phyloP scores from a whole-genome alignment of 1,284 basidiomycete genomes.

The Pseudozyma tsukubaensis region DNA sequence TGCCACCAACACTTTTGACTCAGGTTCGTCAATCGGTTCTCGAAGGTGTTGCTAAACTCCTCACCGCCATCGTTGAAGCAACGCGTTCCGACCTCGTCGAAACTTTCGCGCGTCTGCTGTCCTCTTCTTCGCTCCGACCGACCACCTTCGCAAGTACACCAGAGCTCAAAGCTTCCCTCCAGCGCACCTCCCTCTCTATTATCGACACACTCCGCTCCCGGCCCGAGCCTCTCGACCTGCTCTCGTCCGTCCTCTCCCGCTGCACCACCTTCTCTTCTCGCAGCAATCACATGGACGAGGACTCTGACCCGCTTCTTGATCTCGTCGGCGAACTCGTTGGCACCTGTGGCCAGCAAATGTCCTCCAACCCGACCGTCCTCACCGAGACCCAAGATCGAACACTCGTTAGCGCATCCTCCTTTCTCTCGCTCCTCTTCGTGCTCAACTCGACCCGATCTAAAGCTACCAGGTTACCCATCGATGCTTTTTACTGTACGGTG shows the following conservation, averaged over 20 bases:
- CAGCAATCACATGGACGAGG: background rate
- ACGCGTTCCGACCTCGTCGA: conserved; percentile 4
- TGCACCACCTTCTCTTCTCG: background rate
- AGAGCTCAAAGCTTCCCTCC: conserved; percentile 12
- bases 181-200: conserved; percentile 12
- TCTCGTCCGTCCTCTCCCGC: conserved; percentile 7
- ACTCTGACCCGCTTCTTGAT: conserved; percentile 6
- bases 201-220: conserved; percentile 13
- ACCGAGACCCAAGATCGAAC: conserved; percentile 25
- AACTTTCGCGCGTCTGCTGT: conserved; percentile 15
- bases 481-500: conserved; percentile 46
- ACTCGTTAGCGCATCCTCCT: conserved; percentile 17
- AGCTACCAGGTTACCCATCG: conserved; percentile 6
- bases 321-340: conserved; percentile 37
- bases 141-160: conserved; percentile 1
- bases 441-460: conserved; percentile 21
- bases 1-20: conserved; percentile 7
- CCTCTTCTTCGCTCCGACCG: conserved; percentile 5
- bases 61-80: conserved; percentile 6
- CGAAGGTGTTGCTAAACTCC: conserved; percentile 6
- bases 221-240: background rate
- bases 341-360: conserved; percentile 44
- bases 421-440: conserved; percentile 30
- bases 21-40: conserved; percentile 17
- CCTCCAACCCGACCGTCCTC: conserved; percentile 33